Evolutionary conservation across 306 rosid species (phyloP).

Genomic region (Alnus glutinosa): DNA sequence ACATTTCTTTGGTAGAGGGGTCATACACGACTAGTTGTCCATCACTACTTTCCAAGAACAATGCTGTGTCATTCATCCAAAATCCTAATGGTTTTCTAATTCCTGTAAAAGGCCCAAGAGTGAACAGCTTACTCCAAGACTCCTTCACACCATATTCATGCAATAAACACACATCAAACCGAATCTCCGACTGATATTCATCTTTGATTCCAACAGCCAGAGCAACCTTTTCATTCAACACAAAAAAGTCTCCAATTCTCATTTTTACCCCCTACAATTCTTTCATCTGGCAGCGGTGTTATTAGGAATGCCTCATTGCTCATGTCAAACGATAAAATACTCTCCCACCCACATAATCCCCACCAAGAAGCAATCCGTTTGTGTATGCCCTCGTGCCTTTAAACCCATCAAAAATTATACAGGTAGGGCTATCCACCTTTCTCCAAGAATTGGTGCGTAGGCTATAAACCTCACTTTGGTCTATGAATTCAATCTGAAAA

Average conservation of each 20-base stretch:
- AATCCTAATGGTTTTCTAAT: too few relatives aligned
- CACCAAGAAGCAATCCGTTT: background rate
- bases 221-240: background rate
- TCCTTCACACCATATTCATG: too few relatives aligned
- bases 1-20: too few relatives aligned
- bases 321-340: background rate
- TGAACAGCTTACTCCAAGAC: too few relatives aligned
- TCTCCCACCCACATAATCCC: background rate
- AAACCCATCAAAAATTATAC: background rate
- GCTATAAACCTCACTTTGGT: background rate
- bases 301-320: background rate
- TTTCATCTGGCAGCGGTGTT: background rate
- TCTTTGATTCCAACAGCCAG: too few relatives aligned
- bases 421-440: background rate
- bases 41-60: too few relatives aligned
- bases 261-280: background rate
- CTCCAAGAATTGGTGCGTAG: background rate
- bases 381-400: background rate
- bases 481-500: background rate
- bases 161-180: background rate
- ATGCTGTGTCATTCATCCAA: too few relatives aligned
- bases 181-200: background rate
- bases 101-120: too few relatives aligned
- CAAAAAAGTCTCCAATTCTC: background rate
- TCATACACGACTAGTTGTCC: too few relatives aligned